Conservation (phyloP, 2,329 filamentous ascomycete species). For the Colletotrichum gloeosporioides region DNA sequence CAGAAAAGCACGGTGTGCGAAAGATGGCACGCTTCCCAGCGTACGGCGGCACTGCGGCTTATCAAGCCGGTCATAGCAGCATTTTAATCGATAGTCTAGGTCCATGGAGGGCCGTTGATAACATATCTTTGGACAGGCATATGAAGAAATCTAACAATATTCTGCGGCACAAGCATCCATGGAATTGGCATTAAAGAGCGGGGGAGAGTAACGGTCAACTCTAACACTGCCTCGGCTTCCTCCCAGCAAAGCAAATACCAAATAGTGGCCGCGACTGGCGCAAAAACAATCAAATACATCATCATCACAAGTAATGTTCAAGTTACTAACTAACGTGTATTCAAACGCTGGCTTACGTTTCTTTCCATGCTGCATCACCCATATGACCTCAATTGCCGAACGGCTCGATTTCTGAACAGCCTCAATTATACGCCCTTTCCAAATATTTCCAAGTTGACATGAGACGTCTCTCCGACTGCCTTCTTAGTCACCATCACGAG, state of each 20-base stretch:
- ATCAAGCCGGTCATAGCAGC: neutral
- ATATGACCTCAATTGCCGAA: neutral
- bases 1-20: too few species aligned
- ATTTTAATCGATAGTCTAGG: neutral
- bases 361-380: neutral
- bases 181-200: neutral
- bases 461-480: neutral
- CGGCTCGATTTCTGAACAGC: neutral
- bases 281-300: accelerated
- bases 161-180: neutral
- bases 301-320: neutral
- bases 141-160: neutral
- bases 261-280: neutral
- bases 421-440: neutral
- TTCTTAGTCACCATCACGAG: neutral
- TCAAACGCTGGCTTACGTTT: neutral
- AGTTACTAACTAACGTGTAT: neutral
- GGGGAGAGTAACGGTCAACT: neutral
- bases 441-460: neutral
- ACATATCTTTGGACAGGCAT: neutral
- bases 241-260: neutral
- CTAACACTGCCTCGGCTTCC: neutral
- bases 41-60: neutral
- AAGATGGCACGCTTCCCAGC: too few species aligned
- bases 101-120: neutral